Base-by-base conservation (phyloP, 768 basidiomycete genomes). In the Psilocybe cyanescens region DNA sequence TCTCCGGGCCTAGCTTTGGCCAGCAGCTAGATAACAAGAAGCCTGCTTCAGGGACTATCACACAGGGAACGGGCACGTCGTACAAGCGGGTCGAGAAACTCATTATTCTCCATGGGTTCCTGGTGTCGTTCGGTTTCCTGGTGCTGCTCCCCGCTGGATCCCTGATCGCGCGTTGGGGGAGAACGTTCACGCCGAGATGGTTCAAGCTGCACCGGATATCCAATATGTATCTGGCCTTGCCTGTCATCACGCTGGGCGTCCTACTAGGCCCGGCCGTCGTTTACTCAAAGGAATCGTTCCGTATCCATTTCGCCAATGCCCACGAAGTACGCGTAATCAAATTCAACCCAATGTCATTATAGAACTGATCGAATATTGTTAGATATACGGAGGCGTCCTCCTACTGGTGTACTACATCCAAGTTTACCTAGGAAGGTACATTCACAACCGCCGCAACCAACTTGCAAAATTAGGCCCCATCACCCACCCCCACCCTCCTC, bases 361-460 rank as follows among this genome's bases (percentile, higher is more conserved):
- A 14, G 30, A 24, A 55, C 47, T 46, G 3, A 9, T 53, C 41
- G 8, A 29, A 52, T 61, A 39, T 57, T 49, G 19, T 5, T 65
- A 88, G 86, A 76, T 83, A 41, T 78, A 77, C 58, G 89, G 88
- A 16, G 66, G 83, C 14, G 64, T 84, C 9, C 71, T 90, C 8
- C 75, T 87, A 59, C 68, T 75, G 30, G 62, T 87, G 2, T 85
- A 86, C 66, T 73, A 83, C 60, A 61, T 78, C 2, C 87, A 90
- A 70, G 68, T 84, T 35, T 68, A 73, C 29, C 76, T 89, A 4
- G 88, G 88, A 6, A 74, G 78, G 4, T 78, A 81, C 58, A 83
- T 87, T 55, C 85, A 88, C 70, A 70, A 71, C 37, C 73, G 76
- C 33, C 66, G 67, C 45, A 37, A 59, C 52, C 75, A 75, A 61